Evolutionary conservation across 805 yeast species (phyloP), one percentile per base, ranked within the genome.

Genomic region (Yarrowia sp.): DNA sequence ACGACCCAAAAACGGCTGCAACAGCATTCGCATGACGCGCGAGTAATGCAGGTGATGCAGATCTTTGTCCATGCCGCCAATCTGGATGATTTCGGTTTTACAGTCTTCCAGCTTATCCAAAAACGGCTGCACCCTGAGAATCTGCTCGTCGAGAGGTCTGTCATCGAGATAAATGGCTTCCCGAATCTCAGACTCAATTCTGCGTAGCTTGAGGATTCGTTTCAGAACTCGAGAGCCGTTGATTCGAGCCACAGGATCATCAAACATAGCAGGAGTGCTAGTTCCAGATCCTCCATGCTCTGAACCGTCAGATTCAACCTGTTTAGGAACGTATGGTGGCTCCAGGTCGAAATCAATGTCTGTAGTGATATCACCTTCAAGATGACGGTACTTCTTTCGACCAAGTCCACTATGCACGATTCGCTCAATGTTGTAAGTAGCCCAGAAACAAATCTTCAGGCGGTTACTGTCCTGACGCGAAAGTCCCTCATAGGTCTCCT

Each of bases 1-100:
- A 6, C 84, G 73, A 69, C 85, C 89, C 65, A 86, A 71, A 71
- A 83, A 86, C 10, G 90, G 90, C 70, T 86, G 89, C 63, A 86
- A 80, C 66, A 86, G 73, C 55, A 84, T 74, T 66, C 90, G 75
- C 7, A 86, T 85, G 1, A 88, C 64, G 45, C 64, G 64, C 31
- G 51, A 43, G 64, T 58, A 58, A n/a, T 58, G 64, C 39, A 58
- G 42, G 11, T 35, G 39, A 18, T 58, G 64, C 50, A 58, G 33
- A 22, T 58, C 64, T 43, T 36, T 58, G 35, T 58, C 64, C 42
- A 58, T 44, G 53, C 73, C 72, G 33, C 74, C 71, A 67, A 72
- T 81, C 79, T 57, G 33, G 38, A 84, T 44, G 80, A 81, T 28
- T 78, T 58, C 51, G 15, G 51, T 75, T 71, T 85, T 78, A 89